Percentiles rank a stretch among this genome's conserved stretches.
phyloP scores from a whole-genome alignment of 352 stramenopile genomes.

The Blastocystis sp. region DNA sequence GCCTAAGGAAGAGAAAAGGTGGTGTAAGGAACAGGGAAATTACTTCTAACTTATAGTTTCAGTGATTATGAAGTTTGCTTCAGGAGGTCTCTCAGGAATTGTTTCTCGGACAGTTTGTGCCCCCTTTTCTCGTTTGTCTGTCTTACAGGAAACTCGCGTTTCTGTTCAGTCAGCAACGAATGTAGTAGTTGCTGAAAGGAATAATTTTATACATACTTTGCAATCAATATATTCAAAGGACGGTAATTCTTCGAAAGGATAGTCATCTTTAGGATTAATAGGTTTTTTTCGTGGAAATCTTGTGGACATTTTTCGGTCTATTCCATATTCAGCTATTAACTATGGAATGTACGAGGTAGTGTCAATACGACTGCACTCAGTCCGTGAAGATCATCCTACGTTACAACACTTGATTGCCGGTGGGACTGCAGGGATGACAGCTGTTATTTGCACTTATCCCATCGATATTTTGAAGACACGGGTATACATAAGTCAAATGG shows the following conservation, averaged over 20 bases:
- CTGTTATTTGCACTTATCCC: slow-evolving; percentile 60
- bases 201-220: slow-evolving; percentile 33
- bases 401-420: slow-evolving; percentile 36
- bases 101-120: slow-evolving; percentile 57
- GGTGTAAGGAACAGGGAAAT: background rate
- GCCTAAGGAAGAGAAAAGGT: background rate
- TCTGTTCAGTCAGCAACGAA: background rate
- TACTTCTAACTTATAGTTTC: background rate
- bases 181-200: slow-evolving; percentile 49
- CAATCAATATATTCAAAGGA: slow-evolving; percentile 32
- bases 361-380: slow-evolving; percentile 7
- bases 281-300: slow-evolving; percentile 61
- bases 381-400: background rate
- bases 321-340: slow-evolving; percentile 58
- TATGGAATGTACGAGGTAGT: slow-evolving; percentile 60
- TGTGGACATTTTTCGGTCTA: slow-evolving; percentile 42
- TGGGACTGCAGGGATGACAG: slow-evolving; percentile 44
- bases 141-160: slow-evolving; percentile 53
- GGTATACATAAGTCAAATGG: slow-evolving; percentile 56
- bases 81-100: slow-evolving; percentile 26
- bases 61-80: slow-evolving; percentile 37
- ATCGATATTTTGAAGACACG: slow-evolving; percentile 57
- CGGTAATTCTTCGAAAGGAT: background rate
- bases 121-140: slow-evolving; percentile 47
- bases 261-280: slow-evolving; percentile 35